Percentiles rank a stretch among this genome's conserved stretches.
Evolutionary conservation across 169 alveolate species (phyloP).

Genomic region (Cryptosporidium sp.): DNA sequence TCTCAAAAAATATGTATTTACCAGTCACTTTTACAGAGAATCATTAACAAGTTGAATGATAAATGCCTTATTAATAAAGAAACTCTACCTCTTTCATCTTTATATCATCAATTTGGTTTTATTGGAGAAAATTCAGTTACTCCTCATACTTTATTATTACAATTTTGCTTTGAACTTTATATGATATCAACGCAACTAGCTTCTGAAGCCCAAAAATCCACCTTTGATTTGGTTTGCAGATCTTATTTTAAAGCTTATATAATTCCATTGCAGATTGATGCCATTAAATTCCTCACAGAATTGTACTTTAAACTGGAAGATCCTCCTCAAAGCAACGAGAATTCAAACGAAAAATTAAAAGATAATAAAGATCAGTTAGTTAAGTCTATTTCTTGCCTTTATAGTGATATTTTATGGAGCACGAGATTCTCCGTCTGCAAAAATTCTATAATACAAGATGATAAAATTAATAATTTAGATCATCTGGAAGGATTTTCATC

Average conservation of each 20-base stretch:
- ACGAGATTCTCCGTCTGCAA: neutral
- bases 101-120: slow-evolving; percentile 5
- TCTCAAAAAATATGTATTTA: neutral
- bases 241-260: slow-evolving; percentile 19
- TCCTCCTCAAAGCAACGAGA: neutral
- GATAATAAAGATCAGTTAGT: neutral
- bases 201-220: neutral
- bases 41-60: neutral
- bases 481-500: neutral
- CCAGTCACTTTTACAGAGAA: slow-evolving; percentile 18
- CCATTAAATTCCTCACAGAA: neutral
- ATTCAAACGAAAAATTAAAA: neutral
- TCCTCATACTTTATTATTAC: slow-evolving; percentile 27
- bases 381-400: slow-evolving; percentile 8
- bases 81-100: neutral
- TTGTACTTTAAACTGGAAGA: neutral
- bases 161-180: neutral
- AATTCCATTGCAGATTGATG: neutral
- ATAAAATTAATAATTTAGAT: neutral
- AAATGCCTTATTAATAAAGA: neutral
- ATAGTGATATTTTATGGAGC: slow-evolving; percentile 17
- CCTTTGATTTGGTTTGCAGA: slow-evolving; percentile 12
- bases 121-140: neutral
- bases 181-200: neutral
- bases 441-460: neutral